Conservation (phyloP, 192 early-diverging fungal species). For the Rhizophagus clarus region DNA sequence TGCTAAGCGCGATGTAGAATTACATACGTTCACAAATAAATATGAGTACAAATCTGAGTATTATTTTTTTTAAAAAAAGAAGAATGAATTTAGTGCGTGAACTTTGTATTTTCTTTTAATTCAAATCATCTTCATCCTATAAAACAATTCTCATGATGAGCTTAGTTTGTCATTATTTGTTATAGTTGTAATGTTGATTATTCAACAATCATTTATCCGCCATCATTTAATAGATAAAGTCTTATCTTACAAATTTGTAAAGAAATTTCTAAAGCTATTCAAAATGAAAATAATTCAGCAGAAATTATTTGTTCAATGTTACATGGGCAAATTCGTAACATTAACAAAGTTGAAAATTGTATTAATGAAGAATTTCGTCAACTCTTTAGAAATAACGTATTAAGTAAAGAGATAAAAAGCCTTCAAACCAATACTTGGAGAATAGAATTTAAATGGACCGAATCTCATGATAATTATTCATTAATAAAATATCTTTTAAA, state of each 20-base stretch:
- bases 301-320: background rate
- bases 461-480: background rate
- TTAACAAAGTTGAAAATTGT: background rate
- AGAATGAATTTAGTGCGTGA: too few species aligned
- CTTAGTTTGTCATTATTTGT: background rate
- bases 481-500: background rate
- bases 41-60: too few species aligned
- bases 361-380: background rate
- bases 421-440: background rate
- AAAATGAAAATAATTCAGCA: background rate
- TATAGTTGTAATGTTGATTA: background rate
- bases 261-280: background rate
- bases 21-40: too few species aligned
- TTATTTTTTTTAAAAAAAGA: too few species aligned
- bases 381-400: background rate
- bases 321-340: background rate
- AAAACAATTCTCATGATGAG: background rate
- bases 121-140: too few species aligned
- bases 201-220: background rate
- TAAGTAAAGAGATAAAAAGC: background rate
- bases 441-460: background rate
- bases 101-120: too few species aligned
- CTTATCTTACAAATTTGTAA: slow-evolving; percentile 3
- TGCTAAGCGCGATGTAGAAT: too few species aligned
- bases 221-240: background rate